These are phyloP conservation scores for Knufia petricola DNA, from an alignment of 2,329 filamentous ascomycete genomes.

Conservation along the genomic window DNA sequence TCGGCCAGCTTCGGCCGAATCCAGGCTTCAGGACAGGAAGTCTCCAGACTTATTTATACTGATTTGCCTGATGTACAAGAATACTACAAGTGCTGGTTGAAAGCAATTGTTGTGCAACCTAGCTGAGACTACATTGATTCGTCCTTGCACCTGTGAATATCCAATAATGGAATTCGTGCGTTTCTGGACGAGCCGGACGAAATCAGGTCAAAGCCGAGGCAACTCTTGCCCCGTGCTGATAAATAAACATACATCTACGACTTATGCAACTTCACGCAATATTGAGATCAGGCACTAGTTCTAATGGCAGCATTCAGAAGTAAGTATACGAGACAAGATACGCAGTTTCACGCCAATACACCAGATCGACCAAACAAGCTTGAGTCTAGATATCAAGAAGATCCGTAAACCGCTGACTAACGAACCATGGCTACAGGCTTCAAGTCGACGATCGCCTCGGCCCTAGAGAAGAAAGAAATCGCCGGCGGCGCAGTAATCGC, in stretches of 20 bases:
- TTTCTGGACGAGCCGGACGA: background rate
- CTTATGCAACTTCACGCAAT: background rate
- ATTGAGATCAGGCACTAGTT: no score
- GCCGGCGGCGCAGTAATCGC: slow-evolving; percentile 2
- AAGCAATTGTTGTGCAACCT: no score
- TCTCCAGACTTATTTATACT: background rate
- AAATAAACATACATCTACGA: no score
- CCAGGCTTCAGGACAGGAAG: background rate
- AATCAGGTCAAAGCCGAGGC: background rate
- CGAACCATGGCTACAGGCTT: slow-evolving; percentile 1
- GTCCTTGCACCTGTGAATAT: no score
- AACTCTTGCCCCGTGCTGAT: background rate
- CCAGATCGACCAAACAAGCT: background rate
- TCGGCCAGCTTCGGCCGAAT: background rate
- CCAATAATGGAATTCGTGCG: no score
- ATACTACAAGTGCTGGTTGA: no score
- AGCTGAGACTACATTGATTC: no score
- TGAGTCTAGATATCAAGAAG: no score
- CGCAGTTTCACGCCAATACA: no score
- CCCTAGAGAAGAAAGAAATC: background rate
- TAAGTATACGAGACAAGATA: no score
- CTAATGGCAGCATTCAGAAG: no score
- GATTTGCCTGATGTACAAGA: no score
- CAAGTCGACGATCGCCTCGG: background rate
- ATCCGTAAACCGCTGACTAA: background rate